Conservation (phyloP, 2,329 filamentous ascomycete species). For the Curvularia hawaiiensis region DNA sequence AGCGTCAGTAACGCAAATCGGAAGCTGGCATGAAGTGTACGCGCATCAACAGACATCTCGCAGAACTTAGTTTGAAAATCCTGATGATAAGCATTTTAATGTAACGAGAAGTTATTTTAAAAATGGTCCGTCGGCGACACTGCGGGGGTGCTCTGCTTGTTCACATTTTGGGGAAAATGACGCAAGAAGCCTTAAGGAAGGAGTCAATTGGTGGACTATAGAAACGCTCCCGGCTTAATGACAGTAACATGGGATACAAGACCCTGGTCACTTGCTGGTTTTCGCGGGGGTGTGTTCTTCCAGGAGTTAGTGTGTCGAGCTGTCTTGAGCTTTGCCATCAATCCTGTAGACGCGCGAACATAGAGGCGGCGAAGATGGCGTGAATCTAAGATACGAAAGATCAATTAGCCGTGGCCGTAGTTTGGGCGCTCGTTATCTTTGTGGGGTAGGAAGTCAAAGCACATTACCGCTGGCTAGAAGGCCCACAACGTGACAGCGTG, state of each 20-base stretch:
- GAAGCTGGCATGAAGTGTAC: constrained; percentile 6
- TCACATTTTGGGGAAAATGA: not conserved
- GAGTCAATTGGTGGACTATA: too few species aligned
- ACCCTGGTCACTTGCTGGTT: not conserved
- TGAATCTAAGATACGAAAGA: not conserved
- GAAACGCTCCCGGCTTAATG: not conserved
- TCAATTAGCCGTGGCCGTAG: not conserved
- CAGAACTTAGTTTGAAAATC: not conserved
- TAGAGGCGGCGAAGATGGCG: not conserved
- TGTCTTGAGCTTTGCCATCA: not conserved
- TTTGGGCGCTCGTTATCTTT: not conserved
- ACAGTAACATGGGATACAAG: not conserved
- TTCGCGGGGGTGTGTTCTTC: not conserved
- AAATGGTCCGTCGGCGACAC: not conserved
- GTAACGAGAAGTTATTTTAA: not conserved
- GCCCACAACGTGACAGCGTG: constrained; percentile 31
- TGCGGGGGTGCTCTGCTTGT: not conserved
- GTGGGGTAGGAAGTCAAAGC: not conserved
- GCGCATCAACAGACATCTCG: constrained; percentile 6
- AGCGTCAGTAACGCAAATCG: constrained; percentile 4
- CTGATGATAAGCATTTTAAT: not conserved
- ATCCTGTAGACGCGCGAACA: not conserved
- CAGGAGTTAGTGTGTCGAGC: not conserved
- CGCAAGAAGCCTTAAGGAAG: not conserved
- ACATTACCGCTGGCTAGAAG: not conserved